Evolutionary conservation across 495 filamentous ascomycete genomes (phyloP).

Genomic region (Lasiosphaeris hirsuta): DNA sequence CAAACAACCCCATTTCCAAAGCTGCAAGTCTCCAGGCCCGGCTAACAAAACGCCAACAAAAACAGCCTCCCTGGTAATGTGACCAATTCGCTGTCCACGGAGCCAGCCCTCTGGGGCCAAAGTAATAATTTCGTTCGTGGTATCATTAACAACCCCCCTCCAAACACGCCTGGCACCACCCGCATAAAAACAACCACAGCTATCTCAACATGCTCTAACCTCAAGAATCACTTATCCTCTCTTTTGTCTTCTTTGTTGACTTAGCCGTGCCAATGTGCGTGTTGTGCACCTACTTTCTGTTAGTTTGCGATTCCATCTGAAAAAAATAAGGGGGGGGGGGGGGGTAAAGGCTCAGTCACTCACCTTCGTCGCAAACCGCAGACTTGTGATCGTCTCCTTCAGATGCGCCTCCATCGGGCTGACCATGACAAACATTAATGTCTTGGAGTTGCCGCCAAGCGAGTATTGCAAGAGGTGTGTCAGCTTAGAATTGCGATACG

Average conservation of each 20-base stretch:
- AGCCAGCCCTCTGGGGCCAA: neutral
- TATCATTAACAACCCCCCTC: slow-evolving; percentile 12
- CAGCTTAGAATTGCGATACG: slow-evolving; percentile 94
- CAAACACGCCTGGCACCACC: neutral
- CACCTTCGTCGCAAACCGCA: slow-evolving; percentile 95
- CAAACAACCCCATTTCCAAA: neutral
- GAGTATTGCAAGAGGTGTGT: slow-evolving; percentile 96
- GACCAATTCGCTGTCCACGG: neutral
- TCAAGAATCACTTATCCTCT: slow-evolving; percentile 23
- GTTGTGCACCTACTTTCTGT: slow-evolving; percentile 60
- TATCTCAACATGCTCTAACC: neutral
- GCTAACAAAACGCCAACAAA: neutral
- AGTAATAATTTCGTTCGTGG: slow-evolving; percentile 11
- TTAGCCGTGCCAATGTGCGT: slow-evolving; percentile 87
- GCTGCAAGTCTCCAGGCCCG: no score
- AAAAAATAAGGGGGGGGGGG: neutral
- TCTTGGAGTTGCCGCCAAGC: slow-evolving; percentile 91
- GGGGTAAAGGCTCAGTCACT: slow-evolving; percentile 23
- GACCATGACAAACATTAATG: slow-evolving; percentile 99
- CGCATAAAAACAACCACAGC: slow-evolving; percentile 11
- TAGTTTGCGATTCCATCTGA: neutral
- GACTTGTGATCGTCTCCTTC: slow-evolving; percentile 87
- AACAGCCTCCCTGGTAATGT: neutral
- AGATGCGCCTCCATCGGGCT: slow-evolving; percentile 89
- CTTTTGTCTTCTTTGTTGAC: slow-evolving; percentile 59